Evolutionary conservation across 2,329 filamentous ascomycete genomes (phyloP).

Genomic region (Bipolaris gigantea): DNA sequence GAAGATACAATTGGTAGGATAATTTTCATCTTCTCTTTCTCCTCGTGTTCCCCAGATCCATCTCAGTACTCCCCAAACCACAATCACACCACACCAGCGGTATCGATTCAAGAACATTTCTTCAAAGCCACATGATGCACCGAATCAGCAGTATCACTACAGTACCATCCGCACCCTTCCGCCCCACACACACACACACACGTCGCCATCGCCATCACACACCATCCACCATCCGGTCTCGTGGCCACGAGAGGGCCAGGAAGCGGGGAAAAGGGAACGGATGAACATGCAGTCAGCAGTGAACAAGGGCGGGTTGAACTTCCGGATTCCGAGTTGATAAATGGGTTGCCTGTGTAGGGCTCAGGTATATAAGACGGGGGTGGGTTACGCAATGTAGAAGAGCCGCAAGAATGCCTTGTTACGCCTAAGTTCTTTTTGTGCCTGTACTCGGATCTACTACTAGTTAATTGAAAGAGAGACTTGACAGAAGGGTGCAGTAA

Average conservation of each 20-base stretch:
- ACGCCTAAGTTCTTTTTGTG: background rate
- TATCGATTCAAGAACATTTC: background rate
- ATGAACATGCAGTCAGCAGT: background rate
- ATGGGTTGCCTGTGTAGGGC: too few species aligned
- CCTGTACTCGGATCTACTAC: background rate
- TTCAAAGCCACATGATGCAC: background rate
- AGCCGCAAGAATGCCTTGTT: background rate
- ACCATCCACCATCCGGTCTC: constrained; percentile 4
- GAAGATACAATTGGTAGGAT: too few species aligned
- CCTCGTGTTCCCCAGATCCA: too few species aligned
- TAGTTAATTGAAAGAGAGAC: background rate
- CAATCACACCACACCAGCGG: background rate
- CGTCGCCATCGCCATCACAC: background rate
- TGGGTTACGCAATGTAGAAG: background rate
- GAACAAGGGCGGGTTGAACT: background rate
- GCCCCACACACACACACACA: constrained; percentile 12
- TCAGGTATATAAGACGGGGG: background rate
- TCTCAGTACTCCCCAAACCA: background rate
- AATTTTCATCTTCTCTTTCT: too few species aligned
- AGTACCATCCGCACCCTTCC: constrained; percentile 10
- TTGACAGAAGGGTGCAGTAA: background rate
- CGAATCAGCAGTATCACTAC: background rate
- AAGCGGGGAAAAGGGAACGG: background rate
- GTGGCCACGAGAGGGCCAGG: constrained; percentile 8
- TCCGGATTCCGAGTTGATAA: background rate